phyloP scores from a whole-genome alignment of 2,329 filamentous ascomycete species.

The Pestalotiopsis sp. region DNA sequence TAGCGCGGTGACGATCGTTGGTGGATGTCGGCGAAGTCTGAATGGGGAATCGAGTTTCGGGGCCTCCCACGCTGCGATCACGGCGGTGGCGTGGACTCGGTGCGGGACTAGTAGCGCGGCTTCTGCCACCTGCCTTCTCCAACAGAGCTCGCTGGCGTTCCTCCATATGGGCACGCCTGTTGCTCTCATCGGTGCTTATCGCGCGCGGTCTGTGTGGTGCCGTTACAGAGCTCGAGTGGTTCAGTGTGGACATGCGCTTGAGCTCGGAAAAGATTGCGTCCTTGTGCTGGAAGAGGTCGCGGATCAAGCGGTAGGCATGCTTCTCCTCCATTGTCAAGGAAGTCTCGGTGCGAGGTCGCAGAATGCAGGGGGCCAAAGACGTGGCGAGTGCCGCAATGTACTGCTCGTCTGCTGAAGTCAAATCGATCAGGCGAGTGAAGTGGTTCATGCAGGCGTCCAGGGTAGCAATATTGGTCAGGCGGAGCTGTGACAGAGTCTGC shows the following conservation, averaged over 20 bases:
- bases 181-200: constrained; percentile 94
- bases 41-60: constrained; percentile 84
- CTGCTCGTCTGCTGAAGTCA: constrained; percentile 91
- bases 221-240: constrained; percentile 61
- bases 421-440: constrained; percentile 93
- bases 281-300: constrained; percentile 92
- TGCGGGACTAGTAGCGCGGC: constrained; percentile 75
- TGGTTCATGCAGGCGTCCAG: constrained; percentile 97
- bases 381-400: constrained; percentile 78
- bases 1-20: constrained; percentile 53
- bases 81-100: constrained; percentile 70
- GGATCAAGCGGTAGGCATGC: constrained; percentile 86
- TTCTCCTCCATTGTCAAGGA: constrained; percentile 95
- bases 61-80: constrained; percentile 75
- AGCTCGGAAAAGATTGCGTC: constrained; percentile 94
- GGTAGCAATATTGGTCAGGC: constrained; percentile 97
- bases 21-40: constrained; percentile 65
- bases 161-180: constrained; percentile 91
- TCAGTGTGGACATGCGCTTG: constrained; percentile 81
- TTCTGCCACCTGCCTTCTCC: constrained; percentile 66
- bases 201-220: constrained; percentile 71
- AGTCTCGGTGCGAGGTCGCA: constrained; percentile 85
- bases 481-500: constrained; percentile 91
- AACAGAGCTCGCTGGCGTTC: constrained; percentile 85
- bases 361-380: constrained; percentile 79